These are phyloP conservation scores for Phytophthora cryptogea DNA, from an alignment of 352 stramenopile species.

Conservation along the genomic window DNA sequence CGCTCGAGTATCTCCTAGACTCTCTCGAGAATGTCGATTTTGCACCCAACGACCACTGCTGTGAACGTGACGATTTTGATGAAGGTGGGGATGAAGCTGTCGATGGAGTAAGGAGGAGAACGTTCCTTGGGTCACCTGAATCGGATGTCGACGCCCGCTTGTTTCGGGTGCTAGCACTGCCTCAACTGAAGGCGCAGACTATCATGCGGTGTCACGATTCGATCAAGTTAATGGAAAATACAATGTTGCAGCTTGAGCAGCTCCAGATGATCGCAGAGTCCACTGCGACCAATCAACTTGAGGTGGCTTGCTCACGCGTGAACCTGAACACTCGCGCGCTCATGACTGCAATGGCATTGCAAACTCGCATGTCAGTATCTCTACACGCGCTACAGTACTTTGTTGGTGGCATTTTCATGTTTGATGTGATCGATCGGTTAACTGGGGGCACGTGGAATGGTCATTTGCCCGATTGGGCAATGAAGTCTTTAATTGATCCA, in stretches of 20 bases:
- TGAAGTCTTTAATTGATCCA: slow-evolving; percentile 42
- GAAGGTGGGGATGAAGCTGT: slow-evolving; percentile 58
- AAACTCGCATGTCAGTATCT: slow-evolving; percentile 66
- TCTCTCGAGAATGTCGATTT: slow-evolving; percentile 91
- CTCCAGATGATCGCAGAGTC: slow-evolving; percentile 93
- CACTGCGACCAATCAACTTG: slow-evolving; percentile 90
- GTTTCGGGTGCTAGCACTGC: slow-evolving; percentile 93
- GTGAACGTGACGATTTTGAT: slow-evolving; percentile 13
- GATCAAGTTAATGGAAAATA: slow-evolving; percentile 95
- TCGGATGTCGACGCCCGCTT: slow-evolving; percentile 64
- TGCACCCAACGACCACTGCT: slow-evolving; percentile 16
- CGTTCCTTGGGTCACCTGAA: slow-evolving; percentile 21
- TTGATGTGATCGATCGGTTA: slow-evolving; percentile 95
- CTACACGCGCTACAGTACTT: slow-evolving; percentile 93
- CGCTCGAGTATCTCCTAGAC: slow-evolving; percentile 95
- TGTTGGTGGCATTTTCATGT: slow-evolving; percentile 92
- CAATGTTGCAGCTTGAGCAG: slow-evolving; percentile 93
- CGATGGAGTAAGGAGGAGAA: slow-evolving; percentile 15
- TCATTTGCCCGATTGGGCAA: slow-evolving; percentile 80
- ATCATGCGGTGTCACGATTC: slow-evolving; percentile 94
- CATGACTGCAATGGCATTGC: slow-evolving; percentile 77
- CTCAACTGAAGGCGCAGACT: slow-evolving; percentile 87
- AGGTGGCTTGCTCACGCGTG: slow-evolving; percentile 86
- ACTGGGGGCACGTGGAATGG: slow-evolving; percentile 93
- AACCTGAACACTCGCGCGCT: slow-evolving; percentile 90